Percentiles rank a stretch among this genome's conserved stretches.
phyloP scores from a whole-genome alignment of 2,329 filamentous ascomycete genomes.

The Aspergillus carbonarius region DNA sequence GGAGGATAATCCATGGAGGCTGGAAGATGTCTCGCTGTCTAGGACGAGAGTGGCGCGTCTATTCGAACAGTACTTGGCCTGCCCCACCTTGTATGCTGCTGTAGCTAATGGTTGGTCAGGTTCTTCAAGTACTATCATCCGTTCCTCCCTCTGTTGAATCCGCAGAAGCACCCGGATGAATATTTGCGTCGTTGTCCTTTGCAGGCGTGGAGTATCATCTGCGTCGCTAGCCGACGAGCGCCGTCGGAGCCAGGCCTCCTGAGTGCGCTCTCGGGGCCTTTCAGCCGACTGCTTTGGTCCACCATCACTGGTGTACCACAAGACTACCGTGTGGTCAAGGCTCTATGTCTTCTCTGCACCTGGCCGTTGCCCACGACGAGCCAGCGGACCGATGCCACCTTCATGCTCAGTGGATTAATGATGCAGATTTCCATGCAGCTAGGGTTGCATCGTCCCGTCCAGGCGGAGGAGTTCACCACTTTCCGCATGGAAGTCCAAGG shows the following conservation, averaged over 20 bases:
- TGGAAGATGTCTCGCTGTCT: slow-evolving; percentile 48
- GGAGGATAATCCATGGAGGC: slow-evolving; percentile 45
- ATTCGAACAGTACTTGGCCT: slow-evolving; percentile 41
- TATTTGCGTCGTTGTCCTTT: slow-evolving; percentile 59
- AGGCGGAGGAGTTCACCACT: slow-evolving; percentile 56
- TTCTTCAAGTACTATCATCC: slow-evolving; percentile 64
- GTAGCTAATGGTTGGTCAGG: slow-evolving; percentile 40
- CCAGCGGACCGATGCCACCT: slow-evolving; percentile 62
- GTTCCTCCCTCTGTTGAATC: slow-evolving; percentile 62
- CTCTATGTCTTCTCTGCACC: slow-evolving; percentile 61
- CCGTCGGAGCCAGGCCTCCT: slow-evolving; percentile 55
- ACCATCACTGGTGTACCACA: slow-evolving; percentile 59
- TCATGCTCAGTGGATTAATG: slow-evolving; percentile 64
- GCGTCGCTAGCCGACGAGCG: slow-evolving; percentile 60
- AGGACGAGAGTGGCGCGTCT: slow-evolving; percentile 41
- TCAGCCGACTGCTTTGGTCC: slow-evolving; percentile 59
- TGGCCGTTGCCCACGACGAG: slow-evolving; percentile 64
- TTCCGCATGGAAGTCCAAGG: slow-evolving; percentile 54
- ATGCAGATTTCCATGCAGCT: slow-evolving; percentile 66
- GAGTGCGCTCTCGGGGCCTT: slow-evolving; percentile 48
- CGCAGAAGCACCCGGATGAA: slow-evolving; percentile 53
- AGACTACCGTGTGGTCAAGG: slow-evolving; percentile 63
- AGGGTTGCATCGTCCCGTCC: slow-evolving; percentile 61
- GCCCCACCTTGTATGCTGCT: background rate
- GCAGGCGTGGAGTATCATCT: slow-evolving; percentile 64